Base-by-base conservation (phyloP, 345 rosid genomes). In the Rhodamnia argentea region DNA sequence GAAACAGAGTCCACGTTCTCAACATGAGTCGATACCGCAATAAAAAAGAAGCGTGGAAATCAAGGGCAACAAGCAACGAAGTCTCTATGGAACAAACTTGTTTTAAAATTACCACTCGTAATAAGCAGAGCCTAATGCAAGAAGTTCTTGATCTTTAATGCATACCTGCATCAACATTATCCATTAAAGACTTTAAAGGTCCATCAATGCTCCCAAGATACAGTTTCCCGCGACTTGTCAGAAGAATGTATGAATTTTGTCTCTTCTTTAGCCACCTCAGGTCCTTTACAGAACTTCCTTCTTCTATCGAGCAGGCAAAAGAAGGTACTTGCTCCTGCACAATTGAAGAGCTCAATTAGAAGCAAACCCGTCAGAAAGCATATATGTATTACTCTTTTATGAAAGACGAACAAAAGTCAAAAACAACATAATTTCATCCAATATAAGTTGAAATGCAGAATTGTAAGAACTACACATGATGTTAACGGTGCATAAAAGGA, bases 151-250 rank as follows among this genome's bases (percentile, higher is more conserved):
- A 51, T n/a, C 53, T 52, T 52, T 40, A 60, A 85, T 83, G 83
- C 86, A 84, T 90, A 97, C 99, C 98, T 0, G 99, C 99, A 89
- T 97, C 98, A 83, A 97, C 95, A 83, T 88, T 85, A 52, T 94
- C 98, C 93, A 94, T 88, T 58, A 94, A 88, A 90, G 86, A 87
- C 76, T 89, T 87, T 83, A 92, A 93, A 86, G 92, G 89, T 70
- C 89, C 64, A 88, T 83, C 84, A 85, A 90, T 88, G 89, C 86
- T 88, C 86, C 95, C 99, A 89, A 86, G 89, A 90, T 91, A 94
- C 83, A 97, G 91, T 90, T 88, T 91, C 54, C 94, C 92, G 78
- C 86, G 32, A 85, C 89, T 91, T 13, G 96, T 94, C 78, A 97
- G 94, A 89, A 91, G 89, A 85, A 95, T 92, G 86, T 88, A 95